A percentile compares a stretch with the other conserved stretches of the same genome.
Conservation (phyloP, 2,329 filamentous ascomycete species). For the Furcasterigmium sp. region DNA sequence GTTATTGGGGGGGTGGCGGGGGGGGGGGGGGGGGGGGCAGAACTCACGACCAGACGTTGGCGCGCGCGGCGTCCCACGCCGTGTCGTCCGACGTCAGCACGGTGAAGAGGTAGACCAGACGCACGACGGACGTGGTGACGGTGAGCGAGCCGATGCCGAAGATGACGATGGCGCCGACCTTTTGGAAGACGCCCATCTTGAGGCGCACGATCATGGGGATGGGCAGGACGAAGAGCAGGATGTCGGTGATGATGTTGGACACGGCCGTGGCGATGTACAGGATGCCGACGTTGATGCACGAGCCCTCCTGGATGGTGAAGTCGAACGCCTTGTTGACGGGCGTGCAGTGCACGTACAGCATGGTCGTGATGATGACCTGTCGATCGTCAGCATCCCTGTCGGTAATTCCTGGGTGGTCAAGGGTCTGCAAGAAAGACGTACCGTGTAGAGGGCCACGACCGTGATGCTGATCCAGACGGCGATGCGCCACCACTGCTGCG, state of each 20-base stretch:
- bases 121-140: constrained; percentile 6
- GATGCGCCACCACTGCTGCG: constrained; percentile 24
- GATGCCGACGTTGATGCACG: constrained; percentile 38
- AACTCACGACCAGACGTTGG: constrained; percentile 10
- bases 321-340: constrained; percentile 28
- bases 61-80: constrained; percentile 9
- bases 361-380: constrained; percentile 21
- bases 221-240: constrained; percentile 40
- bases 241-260: constrained; percentile 41
- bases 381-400: no score
- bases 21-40: no score
- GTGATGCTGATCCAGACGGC: constrained; percentile 21
- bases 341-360: constrained; percentile 28
- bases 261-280: constrained; percentile 44
- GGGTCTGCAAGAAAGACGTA: no score
- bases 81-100: constrained; percentile 5
- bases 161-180: constrained; percentile 35
- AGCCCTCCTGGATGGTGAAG: constrained; percentile 18
- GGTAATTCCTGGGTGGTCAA: no score
- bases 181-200: constrained; percentile 38
- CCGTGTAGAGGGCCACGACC: constrained; percentile 23
- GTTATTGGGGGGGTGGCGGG: fast-evolving
- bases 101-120: constrained; percentile 4
- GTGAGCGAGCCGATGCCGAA: constrained; percentile 35
- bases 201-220: constrained; percentile 38